These are phyloP conservation scores for Cyberlindnera mrakii DNA, from an alignment of 805 yeast genomes.

Conservation along the genomic window DNA sequence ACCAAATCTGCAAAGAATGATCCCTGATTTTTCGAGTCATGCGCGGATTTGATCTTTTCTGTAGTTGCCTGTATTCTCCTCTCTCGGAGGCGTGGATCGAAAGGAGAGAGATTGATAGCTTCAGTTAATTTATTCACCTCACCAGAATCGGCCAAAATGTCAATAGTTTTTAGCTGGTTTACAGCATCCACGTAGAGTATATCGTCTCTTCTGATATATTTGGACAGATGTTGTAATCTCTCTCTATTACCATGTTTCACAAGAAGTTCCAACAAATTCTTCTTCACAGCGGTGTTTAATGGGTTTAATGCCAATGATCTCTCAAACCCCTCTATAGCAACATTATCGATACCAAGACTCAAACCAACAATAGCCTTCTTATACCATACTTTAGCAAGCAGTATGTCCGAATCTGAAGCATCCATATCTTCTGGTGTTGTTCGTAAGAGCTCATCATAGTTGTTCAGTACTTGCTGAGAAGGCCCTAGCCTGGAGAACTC, in stretches of 20 bases:
- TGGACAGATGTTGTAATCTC: conserved; percentile 19
- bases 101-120: conserved; percentile 38
- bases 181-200: conserved; percentile 11
- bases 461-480: conserved; percentile 13
- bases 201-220: conserved; percentile 7
- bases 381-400: conserved; percentile 42
- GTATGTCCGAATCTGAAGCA: conserved; percentile 1
- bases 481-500: conserved; percentile 15
- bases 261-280: conserved; percentile 41
- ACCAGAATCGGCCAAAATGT: conserved; percentile 19
- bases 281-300: conserved; percentile 40
- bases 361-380: conserved; percentile 59
- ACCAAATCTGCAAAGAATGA: conserved; percentile 16
- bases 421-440: conserved; percentile 5
- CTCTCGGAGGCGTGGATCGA: conserved; percentile 30
- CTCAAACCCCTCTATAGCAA: conserved; percentile 49
- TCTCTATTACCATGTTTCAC: conserved; percentile 47
- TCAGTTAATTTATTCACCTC: conserved; percentile 28
- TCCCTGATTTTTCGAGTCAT: conserved; percentile 17
- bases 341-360: conserved; percentile 45
- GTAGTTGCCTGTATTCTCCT: conserved; percentile 27
- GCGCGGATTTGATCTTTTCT: conserved; percentile 8
- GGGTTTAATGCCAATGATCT: conserved; percentile 38
- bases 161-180: conserved; percentile 14
- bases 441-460: conserved; percentile 16